A percentile compares a stretch with the other conserved stretches of the same genome.
phyloP scores from a whole-genome alignment of 2,329 filamentous ascomycete species.

The Trichoderma harzianum region DNA sequence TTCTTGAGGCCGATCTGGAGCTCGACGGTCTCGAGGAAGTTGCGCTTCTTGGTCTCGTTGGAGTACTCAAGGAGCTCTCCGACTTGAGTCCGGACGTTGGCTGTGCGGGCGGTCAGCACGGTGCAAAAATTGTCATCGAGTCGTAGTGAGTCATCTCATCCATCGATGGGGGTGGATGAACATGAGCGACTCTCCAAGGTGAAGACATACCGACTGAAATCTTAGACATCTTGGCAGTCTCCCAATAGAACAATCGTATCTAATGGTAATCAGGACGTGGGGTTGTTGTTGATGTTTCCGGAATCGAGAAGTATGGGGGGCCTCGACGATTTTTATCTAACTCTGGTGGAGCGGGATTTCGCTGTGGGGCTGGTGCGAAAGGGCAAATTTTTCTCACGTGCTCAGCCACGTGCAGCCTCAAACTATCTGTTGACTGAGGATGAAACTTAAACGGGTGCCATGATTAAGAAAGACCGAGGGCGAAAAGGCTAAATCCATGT shows the following conservation, averaged over 20 bases:
- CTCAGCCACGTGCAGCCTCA: constrained; percentile 27
- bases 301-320: constrained; percentile 10
- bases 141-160: not conserved
- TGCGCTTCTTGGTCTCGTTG: constrained; percentile 90
- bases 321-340: constrained; percentile 25
- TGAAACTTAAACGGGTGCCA: not conserved
- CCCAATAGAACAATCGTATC: constrained; percentile 68
- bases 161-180: not conserved
- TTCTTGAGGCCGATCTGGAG: constrained; percentile 95
- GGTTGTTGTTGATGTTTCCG: constrained; percentile 24
- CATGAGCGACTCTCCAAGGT: not conserved
- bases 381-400: constrained; percentile 39
- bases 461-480: not conserved
- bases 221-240: constrained; percentile 87
- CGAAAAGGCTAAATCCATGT: not conserved
- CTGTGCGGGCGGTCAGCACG: constrained; percentile 40
- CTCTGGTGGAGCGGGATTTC: constrained; percentile 25
- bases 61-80: constrained; percentile 93
- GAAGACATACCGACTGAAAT: constrained; percentile 65
- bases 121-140: not conserved
- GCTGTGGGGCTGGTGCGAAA: constrained; percentile 28
- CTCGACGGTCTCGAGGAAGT: constrained; percentile 95
- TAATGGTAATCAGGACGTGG: constrained; percentile 63
- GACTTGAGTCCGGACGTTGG: constrained; percentile 95
- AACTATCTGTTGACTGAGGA: not conserved